Evolutionary conservation across 805 yeast genomes (phyloP).

Genomic region (Nakazawaea pomicola): DNA sequence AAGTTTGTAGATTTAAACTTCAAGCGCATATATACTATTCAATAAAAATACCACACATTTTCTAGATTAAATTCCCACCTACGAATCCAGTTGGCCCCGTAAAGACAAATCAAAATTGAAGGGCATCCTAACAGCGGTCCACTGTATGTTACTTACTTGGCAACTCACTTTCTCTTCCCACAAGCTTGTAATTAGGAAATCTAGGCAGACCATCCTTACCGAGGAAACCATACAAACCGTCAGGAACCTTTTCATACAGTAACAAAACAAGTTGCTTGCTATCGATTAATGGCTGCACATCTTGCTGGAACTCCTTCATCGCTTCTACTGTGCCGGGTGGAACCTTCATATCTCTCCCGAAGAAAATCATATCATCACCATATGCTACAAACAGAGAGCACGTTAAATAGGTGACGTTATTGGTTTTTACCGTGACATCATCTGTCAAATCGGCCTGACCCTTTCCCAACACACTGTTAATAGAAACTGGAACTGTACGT

Average conservation of each 20-base stretch:
- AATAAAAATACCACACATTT: no score
- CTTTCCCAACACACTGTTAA: slow-evolving; percentile 30
- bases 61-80: no score
- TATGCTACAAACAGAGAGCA: slow-evolving; percentile 33
- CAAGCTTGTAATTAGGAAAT: no score
- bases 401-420: slow-evolving; percentile 26
- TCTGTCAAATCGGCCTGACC: slow-evolving; percentile 17
- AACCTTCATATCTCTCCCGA: slow-evolving; percentile 14
- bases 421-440: slow-evolving; percentile 22
- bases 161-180: no score
- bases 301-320: slow-evolving; percentile 18
- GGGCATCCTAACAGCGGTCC: no score
- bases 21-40: no score
- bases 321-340: slow-evolving; percentile 10
- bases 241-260: neutral
- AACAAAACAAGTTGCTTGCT: neutral
- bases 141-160: no score
- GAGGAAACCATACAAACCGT: no score
- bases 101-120: no score
- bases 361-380: slow-evolving; percentile 32
- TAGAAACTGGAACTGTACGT: slow-evolving; percentile 25
- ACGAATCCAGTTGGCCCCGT: no score
- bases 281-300: slow-evolving; percentile 12
- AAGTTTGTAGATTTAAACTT: no score
- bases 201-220: no score